Evolutionary conservation across 2,329 filamentous ascomycete genomes (phyloP).

Genomic region (Knufia petricola): DNA sequence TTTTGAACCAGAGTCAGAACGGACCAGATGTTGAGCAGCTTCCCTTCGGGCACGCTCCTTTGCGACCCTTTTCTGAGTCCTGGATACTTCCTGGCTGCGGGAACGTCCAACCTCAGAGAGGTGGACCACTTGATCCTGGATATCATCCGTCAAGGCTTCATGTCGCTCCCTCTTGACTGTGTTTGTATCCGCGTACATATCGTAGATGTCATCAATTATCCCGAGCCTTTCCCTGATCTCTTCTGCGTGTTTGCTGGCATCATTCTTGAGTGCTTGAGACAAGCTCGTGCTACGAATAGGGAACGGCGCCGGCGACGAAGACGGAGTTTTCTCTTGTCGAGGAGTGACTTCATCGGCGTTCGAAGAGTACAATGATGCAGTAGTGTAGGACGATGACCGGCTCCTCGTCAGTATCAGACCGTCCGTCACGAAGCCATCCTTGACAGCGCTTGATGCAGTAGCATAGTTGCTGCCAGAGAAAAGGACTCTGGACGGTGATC

Average conservation of each 20-base stretch:
- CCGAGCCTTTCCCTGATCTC: neutral
- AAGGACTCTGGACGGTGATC: neutral
- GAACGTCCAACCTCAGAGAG: neutral
- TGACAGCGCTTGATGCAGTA: neutral
- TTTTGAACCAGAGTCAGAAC: too few species aligned
- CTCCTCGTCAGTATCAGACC: too few species aligned
- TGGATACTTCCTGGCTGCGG: neutral
- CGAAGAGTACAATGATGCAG: neutral
- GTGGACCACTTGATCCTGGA: neutral
- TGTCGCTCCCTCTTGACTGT: neutral
- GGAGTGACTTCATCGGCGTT: neutral
- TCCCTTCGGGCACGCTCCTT: neutral
- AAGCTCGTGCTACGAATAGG: neutral
- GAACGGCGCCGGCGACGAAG: neutral
- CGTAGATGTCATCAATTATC: constrained; percentile 1
- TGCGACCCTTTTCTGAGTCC: neutral
- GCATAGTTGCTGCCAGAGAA: neutral
- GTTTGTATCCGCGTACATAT: neutral
- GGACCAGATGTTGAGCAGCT: neutral
- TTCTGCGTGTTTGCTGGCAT: neutral
- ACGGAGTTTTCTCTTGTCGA: neutral
- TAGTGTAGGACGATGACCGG: neutral
- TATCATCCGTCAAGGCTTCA: neutral
- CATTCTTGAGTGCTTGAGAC: neutral
- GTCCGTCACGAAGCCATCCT: neutral